Conservation (phyloP, 2,329 filamentous ascomycete genomes). For the Penicillium paneum region DNA sequence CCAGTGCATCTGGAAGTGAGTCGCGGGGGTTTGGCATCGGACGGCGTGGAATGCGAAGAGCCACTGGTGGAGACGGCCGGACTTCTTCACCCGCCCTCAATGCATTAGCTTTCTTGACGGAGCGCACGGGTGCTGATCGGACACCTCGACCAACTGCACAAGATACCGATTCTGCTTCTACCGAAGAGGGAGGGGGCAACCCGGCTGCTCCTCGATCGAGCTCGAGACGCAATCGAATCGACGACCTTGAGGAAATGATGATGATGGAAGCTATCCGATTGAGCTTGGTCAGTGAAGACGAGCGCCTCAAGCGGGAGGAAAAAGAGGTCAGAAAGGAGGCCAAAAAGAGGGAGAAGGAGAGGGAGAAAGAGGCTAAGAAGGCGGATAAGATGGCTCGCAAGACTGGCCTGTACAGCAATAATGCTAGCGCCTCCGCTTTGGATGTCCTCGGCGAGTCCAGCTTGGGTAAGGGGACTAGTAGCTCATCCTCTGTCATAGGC, state of each 20-base stretch:
- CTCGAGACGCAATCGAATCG: constrained; percentile 63
- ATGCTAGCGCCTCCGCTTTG: constrained; percentile 64
- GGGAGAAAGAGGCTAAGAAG: constrained; percentile 80
- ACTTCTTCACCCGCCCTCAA: constrained; percentile 42
- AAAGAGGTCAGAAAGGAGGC: constrained; percentile 77
- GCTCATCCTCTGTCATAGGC: constrained; percentile 35
- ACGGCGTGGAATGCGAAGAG: constrained; percentile 50
- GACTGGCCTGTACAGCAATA: constrained; percentile 49
- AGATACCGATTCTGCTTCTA: constrained; percentile 37
- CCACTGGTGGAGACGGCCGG: constrained; percentile 36
- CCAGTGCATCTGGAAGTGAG: constrained; percentile 43
- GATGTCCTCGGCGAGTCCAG: constrained; percentile 40
- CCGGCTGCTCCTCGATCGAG: constrained; percentile 47
- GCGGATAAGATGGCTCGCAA: constrained; percentile 66
- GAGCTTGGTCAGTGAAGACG: constrained; percentile 88
- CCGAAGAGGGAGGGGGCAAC: constrained; percentile 34
- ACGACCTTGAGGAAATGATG: constrained; percentile 97
- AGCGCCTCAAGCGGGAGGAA: constrained; percentile 79
- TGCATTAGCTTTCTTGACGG: constrained; percentile 48
- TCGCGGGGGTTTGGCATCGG: constrained; percentile 55
- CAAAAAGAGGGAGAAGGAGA: constrained; percentile 79
- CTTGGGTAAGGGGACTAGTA: constrained; percentile 36
- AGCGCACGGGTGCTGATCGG: constrained; percentile 38
- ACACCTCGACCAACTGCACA: constrained; percentile 29
- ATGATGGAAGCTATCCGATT: constrained; percentile 93